These are phyloP conservation scores for Plasmodium sp. DNA, from an alignment of 169 alveolate genomes.

Conservation along the genomic window DNA sequence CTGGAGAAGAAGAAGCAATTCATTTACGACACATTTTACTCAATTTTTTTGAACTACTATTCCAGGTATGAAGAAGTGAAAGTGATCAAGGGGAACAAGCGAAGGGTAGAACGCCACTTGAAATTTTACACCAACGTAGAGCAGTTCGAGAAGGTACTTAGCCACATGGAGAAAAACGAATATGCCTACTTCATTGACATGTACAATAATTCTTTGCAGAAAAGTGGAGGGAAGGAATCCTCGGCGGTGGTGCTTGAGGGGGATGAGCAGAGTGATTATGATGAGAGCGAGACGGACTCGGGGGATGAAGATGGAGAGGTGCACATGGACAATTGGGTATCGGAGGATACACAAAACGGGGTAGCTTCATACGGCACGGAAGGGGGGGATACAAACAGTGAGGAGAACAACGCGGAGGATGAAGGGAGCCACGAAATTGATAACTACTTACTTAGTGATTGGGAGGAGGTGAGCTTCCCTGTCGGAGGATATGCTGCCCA, in stretches of 20 bases:
- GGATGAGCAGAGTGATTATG: not conserved
- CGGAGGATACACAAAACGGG: not conserved
- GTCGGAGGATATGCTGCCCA: not conserved
- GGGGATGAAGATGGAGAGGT: slow-evolving; percentile 22
- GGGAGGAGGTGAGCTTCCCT: not conserved
- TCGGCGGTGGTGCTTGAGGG: not conserved
- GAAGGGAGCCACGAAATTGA: not conserved
- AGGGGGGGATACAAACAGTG: not conserved
- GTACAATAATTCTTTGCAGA: slow-evolving; percentile 3
- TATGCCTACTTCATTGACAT: slow-evolving; percentile 48
- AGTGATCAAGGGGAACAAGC: slow-evolving; percentile 42
- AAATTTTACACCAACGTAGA: slow-evolving; percentile 39
- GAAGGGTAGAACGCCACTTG: slow-evolving; percentile 17
- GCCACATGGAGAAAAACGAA: slow-evolving; percentile 51
- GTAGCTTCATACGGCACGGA: not conserved
- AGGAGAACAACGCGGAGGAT: not conserved
- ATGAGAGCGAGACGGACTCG: not conserved
- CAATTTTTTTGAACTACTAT: slow-evolving; percentile 68
- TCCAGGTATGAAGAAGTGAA: slow-evolving; percentile 42
- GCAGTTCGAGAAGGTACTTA: slow-evolving; percentile 26
- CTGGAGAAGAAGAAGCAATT: slow-evolving; percentile 42
- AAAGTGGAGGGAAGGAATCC: not conserved
- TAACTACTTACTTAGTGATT: not conserved
- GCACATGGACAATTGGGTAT: not conserved
- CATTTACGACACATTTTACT: slow-evolving; percentile 58